Evolutionary conservation across 805 yeast species (phyloP).

Genomic region (Kazachstania taianensis): DNA sequence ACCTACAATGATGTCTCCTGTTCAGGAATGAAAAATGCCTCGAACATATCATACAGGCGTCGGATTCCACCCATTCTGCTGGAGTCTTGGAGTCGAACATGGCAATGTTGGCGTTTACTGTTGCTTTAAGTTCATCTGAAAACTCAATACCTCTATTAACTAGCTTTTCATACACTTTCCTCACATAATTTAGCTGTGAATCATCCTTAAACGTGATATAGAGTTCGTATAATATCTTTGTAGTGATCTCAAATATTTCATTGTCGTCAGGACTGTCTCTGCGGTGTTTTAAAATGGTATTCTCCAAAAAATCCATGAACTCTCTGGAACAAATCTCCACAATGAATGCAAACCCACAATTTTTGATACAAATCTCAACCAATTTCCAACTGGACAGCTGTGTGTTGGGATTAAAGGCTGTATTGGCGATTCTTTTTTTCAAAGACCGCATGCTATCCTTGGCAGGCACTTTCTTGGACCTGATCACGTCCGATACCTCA

Average conservation of each 20-base stretch:
- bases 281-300: constrained; percentile 31
- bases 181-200: constrained; percentile 54
- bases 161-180: constrained; percentile 49
- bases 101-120: constrained; percentile 22
- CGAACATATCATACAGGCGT: constrained; percentile 91
- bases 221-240: constrained; percentile 68
- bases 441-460: constrained; percentile 78
- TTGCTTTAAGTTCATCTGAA: constrained; percentile 34
- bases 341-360: constrained; percentile 82
- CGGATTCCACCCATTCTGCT: constrained; percentile 96
- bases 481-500: constrained; percentile 78
- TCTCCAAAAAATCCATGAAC: constrained; percentile 68
- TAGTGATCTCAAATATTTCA: constrained; percentile 49
- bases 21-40: constrained; percentile 67
- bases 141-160: constrained; percentile 55
- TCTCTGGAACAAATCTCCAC: constrained; percentile 73
- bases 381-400: constrained; percentile 67
- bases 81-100: constrained; percentile 86
- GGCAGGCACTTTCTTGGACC: constrained; percentile 70
- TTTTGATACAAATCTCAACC: constrained; percentile 80
- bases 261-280: constrained; percentile 20
- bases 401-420: constrained; percentile 62
- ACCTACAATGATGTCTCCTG: constrained; percentile 92
- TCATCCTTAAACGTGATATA: constrained; percentile 61
- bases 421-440: constrained; percentile 56